A percentile compares a stretch with the other conserved stretches of the same genome.
These are phyloP conservation scores for Polyplosphaeria fusca DNA, from an alignment of 495 filamentous ascomycete species.

Conservation along the genomic window DNA sequence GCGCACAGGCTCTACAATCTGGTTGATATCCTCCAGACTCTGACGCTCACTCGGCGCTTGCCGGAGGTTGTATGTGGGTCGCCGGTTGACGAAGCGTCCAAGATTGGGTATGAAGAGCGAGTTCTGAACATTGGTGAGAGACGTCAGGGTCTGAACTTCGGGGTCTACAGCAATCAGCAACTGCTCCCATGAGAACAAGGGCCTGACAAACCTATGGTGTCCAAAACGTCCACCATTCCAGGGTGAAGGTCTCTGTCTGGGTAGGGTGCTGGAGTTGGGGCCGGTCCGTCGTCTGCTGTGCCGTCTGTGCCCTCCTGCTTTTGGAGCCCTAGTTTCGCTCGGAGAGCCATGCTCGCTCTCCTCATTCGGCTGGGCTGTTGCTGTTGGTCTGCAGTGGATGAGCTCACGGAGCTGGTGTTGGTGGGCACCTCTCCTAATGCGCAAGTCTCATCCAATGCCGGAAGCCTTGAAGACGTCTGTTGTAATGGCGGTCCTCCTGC, in stretches of 20 bases:
- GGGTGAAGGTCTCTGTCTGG: neutral
- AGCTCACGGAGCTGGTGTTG: neutral
- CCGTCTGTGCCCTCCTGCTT: neutral
- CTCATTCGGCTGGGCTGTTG: constrained; percentile 13
- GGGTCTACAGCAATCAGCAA: constrained; percentile 52
- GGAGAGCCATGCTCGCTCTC: constrained; percentile 17
- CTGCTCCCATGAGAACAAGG: neutral
- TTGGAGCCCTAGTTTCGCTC: constrained; percentile 1
- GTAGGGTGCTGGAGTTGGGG: too few relatives aligned
- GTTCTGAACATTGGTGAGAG: constrained; percentile 76
- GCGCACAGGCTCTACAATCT: constrained; percentile 4
- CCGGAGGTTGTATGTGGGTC: constrained; percentile 69
- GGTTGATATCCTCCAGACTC: constrained; percentile 25
- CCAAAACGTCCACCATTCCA: constrained; percentile 62
- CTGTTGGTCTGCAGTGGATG: neutral
- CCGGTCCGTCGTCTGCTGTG: neutral
- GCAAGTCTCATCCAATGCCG: constrained; percentile 20
- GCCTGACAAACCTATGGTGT: constrained; percentile 40
- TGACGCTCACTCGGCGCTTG: constrained; percentile 39
- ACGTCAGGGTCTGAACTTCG: constrained; percentile 69
- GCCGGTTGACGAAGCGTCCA: constrained; percentile 54
- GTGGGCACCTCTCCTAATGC: neutral
- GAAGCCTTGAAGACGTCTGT: constrained; percentile 5
- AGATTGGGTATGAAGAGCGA: constrained; percentile 72
- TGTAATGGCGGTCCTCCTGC: neutral